These are phyloP conservation scores for Colletotrichum eleusines DNA, from an alignment of 2,329 filamentous ascomycete genomes.

Conservation along the genomic window DNA sequence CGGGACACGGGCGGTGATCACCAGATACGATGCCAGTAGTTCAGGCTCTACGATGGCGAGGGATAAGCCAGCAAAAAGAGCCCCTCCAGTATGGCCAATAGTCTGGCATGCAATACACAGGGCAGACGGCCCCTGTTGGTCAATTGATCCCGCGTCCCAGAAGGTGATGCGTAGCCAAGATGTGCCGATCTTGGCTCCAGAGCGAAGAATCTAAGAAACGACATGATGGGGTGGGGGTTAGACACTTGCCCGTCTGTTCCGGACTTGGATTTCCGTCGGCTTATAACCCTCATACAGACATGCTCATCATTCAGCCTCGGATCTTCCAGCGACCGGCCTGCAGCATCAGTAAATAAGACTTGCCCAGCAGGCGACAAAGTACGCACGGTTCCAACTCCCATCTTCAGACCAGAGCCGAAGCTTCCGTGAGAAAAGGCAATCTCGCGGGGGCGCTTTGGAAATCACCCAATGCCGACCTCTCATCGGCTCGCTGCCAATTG, in stretches of 20 bases:
- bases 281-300: neutral
- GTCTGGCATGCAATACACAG: constrained; percentile 3
- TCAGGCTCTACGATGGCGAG: neutral
- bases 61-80: neutral
- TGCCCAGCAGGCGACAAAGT: neutral
- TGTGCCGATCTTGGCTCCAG: neutral
- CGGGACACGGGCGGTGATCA: constrained; percentile 6
- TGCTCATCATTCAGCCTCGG: neutral
- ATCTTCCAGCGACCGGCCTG: neutral
- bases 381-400: too few species aligned
- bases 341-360: neutral
- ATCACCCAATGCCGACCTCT: neutral
- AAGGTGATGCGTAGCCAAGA: constrained; percentile 6
- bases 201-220: too few species aligned
- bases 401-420: neutral
- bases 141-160: neutral
- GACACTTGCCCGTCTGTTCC: neutral
- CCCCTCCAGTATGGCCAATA: neutral
- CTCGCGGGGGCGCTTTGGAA: too few species aligned
- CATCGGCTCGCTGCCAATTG: neutral
- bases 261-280: neutral
- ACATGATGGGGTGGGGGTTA: neutral
- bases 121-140: neutral
- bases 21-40: neutral
- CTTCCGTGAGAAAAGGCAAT: neutral